Percentiles rank a stretch among this genome's conserved stretches.
Evolutionary conservation across 805 yeast genomes (phyloP).

Genomic region (Dipodascus geniculatus): DNA sequence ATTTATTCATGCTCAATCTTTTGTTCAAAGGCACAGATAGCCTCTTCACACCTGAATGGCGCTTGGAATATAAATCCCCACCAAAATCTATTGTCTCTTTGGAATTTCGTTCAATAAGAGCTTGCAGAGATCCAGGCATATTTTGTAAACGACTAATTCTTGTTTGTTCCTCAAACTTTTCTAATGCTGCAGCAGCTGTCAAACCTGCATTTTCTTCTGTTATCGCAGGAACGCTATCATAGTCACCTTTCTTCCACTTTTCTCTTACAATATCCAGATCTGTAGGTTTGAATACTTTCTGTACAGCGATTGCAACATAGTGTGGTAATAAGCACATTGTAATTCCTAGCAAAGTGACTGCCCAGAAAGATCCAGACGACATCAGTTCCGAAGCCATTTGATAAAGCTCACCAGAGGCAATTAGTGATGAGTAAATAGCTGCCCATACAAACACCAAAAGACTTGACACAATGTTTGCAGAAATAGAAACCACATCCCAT

Average conservation of each 20-base stretch:
- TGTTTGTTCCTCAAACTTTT: constrained; percentile 1
- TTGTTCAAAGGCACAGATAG: not conserved
- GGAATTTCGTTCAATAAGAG: constrained; percentile 1
- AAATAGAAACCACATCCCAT: constrained; percentile 64
- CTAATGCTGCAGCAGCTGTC: constrained; percentile 2
- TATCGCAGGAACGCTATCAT: constrained; percentile 15
- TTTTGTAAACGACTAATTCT: constrained; percentile 6
- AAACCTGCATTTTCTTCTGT: constrained; percentile 5
- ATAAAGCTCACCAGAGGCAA: constrained; percentile 46
- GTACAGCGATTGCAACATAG: constrained; percentile 38
- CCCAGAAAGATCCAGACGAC: constrained; percentile 58
- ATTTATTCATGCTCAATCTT: not conserved
- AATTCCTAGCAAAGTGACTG: constrained; percentile 43
- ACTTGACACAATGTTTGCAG: constrained; percentile 43
- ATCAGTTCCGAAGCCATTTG: constrained; percentile 51
- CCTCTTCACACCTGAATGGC: not conserved
- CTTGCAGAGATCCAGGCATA: constrained; percentile 5
- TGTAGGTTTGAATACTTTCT: constrained; percentile 42
- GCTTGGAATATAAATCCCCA: not conserved
- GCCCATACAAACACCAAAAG: constrained; percentile 62
- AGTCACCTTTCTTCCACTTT: constrained; percentile 40
- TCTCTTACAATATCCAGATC: constrained; percentile 69
- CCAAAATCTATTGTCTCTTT: constrained; percentile 4
- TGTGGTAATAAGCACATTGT: constrained; percentile 50
- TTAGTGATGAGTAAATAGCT: constrained; percentile 58